phyloP scores from a whole-genome alignment of 192 early-diverging fungal genomes.

The Podila epigama region DNA sequence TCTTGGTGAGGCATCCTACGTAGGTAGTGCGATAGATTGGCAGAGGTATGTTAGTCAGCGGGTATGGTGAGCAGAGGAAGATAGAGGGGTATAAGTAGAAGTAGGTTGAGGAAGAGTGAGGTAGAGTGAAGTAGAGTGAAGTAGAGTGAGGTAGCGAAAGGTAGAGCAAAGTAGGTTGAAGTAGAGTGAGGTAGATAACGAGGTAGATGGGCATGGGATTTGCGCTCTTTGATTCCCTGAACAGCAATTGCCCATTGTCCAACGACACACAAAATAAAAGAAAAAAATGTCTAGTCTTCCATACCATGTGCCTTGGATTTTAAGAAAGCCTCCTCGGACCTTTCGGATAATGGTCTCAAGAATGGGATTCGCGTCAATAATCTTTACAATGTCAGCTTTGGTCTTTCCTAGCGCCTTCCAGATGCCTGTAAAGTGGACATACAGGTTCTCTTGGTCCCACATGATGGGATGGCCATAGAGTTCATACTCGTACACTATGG shows the following conservation, averaged over 20 bases:
- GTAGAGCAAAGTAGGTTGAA: no score
- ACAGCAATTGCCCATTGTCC: no score
- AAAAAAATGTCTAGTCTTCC: background rate
- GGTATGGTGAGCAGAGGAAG: no score
- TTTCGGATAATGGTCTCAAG: slow-evolving; percentile 60
- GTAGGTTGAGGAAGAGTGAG: no score
- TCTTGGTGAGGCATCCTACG: slow-evolving; percentile 48
- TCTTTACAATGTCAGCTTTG: slow-evolving; percentile 67
- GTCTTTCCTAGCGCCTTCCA: slow-evolving; percentile 68
- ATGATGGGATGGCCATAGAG: slow-evolving; percentile 66
- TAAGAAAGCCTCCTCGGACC: slow-evolving; percentile 65
- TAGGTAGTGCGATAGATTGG: no score
- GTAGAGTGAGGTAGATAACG: no score
- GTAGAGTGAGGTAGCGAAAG: no score
- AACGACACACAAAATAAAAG: background rate
- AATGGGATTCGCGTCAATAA: slow-evolving; percentile 66
- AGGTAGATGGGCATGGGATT: no score
- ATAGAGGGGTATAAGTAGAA: no score
- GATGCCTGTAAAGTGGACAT: slow-evolving; percentile 68
- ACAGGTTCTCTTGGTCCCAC: slow-evolving; percentile 70
- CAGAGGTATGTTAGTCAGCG: no score
- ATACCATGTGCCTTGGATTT: slow-evolving; percentile 70
- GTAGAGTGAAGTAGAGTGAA: no score
- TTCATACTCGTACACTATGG: slow-evolving; percentile 63
- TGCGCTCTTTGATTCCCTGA: no score